Evolutionary conservation across 768 basidiomycete species (phyloP).

Genomic region (Amylocystis lapponica): DNA sequence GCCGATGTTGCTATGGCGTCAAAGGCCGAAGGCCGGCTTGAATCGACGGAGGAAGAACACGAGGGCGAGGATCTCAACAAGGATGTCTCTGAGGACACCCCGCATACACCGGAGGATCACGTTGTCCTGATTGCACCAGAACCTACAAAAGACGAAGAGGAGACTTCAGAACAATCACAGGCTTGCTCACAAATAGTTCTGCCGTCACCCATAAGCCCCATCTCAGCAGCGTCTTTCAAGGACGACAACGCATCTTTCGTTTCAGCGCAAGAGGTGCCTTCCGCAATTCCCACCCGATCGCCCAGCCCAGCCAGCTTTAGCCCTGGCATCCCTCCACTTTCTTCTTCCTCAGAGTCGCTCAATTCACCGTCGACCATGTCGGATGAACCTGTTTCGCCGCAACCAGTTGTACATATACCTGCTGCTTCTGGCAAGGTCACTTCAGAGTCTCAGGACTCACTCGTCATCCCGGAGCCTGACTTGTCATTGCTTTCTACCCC

Average conservation of each 20-base stretch:
- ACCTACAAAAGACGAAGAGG: background rate
- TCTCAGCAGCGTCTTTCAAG: slow-evolving; percentile 1
- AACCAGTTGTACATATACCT: slow-evolving; percentile 6
- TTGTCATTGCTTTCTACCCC: slow-evolving; percentile 6
- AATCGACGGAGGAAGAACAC: slow-evolving; percentile 1
- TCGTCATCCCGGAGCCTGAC: slow-evolving; percentile 10
- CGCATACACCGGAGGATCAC: too few relatives aligned
- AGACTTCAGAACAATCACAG: background rate
- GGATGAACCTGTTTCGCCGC: slow-evolving; percentile 24
- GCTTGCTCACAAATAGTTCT: background rate
- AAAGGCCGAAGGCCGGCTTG: background rate
- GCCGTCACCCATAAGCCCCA: slow-evolving; percentile 2
- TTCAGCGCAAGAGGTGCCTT: slow-evolving; percentile 27
- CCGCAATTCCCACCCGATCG: slow-evolving; percentile 23
- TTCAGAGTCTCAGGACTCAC: slow-evolving; percentile 7
- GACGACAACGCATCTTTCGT: slow-evolving; percentile 23
- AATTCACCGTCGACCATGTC: slow-evolving; percentile 51
- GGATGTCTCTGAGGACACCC: background rate
- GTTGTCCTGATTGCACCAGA: background rate
- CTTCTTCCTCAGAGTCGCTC: slow-evolving; percentile 53
- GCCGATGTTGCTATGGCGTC: background rate
- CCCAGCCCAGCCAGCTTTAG: slow-evolving; percentile 30
- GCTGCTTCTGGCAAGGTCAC: slow-evolving; percentile 9
- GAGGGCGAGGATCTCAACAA: background rate
- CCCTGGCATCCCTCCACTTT: slow-evolving; percentile 41